Conservation (phyloP, 306 rosid species). For the Cyamopsis tetragonoloba region DNA sequence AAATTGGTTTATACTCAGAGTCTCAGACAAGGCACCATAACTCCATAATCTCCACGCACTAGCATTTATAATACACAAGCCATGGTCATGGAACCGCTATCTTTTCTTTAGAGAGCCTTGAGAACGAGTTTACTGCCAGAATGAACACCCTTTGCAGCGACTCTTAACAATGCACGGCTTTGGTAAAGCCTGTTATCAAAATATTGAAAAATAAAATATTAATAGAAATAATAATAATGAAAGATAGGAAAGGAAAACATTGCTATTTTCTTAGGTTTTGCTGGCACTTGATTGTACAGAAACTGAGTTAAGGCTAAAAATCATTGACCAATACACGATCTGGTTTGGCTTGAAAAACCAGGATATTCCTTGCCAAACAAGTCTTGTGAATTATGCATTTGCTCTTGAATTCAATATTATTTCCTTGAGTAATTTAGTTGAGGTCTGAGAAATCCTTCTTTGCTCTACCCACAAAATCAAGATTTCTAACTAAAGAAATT, state of each 20-base stretch:
- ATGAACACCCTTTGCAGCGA: conserved; percentile 71
- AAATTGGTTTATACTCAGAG: not conserved
- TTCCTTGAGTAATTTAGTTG: not conserved
- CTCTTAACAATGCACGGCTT: conserved; percentile 57
- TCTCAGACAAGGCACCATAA: not conserved
- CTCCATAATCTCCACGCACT: conserved; percentile 2
- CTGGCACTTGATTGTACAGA: not conserved
- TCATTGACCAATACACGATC: not conserved
- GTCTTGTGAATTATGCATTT: not conserved
- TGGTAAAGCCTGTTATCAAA: conserved; percentile 58
- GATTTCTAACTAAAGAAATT: not conserved
- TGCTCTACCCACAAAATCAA: not conserved
- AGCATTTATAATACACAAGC: not conserved
- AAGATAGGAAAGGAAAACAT: not conserved
- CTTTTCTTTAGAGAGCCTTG: conserved; percentile 55
- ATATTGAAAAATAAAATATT: not conserved
- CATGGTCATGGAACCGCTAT: conserved; percentile 18
- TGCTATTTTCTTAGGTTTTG: not conserved
- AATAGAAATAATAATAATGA: not conserved
- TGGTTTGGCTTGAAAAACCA: not conserved
- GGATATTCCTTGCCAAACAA: not conserved
- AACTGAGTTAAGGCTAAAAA: not conserved
- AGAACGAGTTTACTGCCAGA: conserved; percentile 59
- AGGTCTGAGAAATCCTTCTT: not conserved
- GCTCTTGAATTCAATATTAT: not conserved